Evolutionary conservation across 768 basidiomycete species (phyloP), one percentile per base, ranked within the genome.

Genomic region (Lactarius deliciosus): DNA sequence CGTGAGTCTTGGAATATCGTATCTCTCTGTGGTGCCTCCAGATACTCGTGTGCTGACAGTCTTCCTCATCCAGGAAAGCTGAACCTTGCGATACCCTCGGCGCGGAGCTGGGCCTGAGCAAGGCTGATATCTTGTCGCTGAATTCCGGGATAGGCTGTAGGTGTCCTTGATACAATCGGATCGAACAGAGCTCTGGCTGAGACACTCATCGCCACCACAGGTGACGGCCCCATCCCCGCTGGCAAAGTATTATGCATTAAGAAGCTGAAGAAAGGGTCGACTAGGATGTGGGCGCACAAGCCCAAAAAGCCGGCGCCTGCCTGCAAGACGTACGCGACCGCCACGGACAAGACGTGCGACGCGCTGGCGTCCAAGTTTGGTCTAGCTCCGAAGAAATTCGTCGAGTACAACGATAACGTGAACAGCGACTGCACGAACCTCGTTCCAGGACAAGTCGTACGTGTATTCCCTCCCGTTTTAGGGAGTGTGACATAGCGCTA

Each of bases 251-350:
- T 68, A 15, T 68, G 66, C 62, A 9, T 25, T 20, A 60, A 5
- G 36, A 10, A 38, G 11, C 11, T 7, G 36, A 38, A 38, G 36
- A 7, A 2, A 36, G 11, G 8, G 36, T 11, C 36, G 36, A 13
- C 36, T 38, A 10, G 36, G 36, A 38, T 11, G 36, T 38, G 9
- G 36, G 34, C 34, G 34, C 34, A 9, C 9, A 38, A 3, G 36
- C 11, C 2, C 36, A 38, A 38, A 11, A 38, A 38, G 11, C 36
- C 36, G 50, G 10, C 28, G 55, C 62, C 69, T 16, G 3, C 2
- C 2, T 69, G 69, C 50, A 69, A 66, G 36, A 54, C 58, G n/a
- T 64, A 69, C 30, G 43, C 3, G 1, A 69, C 66, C 8, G 66
- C 69, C 41, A 60, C 65, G 32, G 30, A 2, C 3, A 30, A 25